These are phyloP conservation scores for Sordariomycetes sp. DNA, from an alignment of 2,329 filamentous ascomycete species.

Conservation along the genomic window DNA sequence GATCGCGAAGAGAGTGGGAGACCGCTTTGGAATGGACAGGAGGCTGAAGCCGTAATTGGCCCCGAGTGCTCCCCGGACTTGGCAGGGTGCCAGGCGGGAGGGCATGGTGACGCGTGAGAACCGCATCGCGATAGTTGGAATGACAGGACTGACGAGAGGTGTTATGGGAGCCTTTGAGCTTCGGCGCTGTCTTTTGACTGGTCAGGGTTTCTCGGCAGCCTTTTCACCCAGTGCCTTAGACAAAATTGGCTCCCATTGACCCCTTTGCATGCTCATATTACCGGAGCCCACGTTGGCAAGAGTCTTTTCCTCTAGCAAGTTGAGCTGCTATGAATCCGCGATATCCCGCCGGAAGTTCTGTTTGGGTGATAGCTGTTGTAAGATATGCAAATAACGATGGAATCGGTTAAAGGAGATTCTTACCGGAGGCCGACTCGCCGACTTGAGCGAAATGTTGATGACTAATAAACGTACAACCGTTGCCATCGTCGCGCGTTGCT, in stretches of 20 bases:
- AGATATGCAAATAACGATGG: neutral
- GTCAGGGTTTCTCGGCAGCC: neutral
- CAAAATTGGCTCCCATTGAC: neutral
- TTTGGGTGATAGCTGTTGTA: neutral
- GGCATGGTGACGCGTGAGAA: neutral
- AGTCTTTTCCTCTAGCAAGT: neutral
- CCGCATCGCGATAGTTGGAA: neutral
- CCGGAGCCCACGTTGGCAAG: neutral
- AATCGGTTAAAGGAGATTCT: neutral
- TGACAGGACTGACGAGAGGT: neutral
- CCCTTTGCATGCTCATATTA: neutral
- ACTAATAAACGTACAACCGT: neutral
- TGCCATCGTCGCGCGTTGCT: neutral
- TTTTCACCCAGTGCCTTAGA: neutral
- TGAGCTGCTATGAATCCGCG: neutral
- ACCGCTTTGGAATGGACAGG: neutral
- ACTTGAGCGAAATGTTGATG: no score
- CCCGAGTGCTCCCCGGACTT: neutral
- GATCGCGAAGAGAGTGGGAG: neutral
- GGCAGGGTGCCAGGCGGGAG: neutral
- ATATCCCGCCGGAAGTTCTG: neutral
- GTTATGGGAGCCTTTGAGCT: neutral
- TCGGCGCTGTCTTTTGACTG: neutral
- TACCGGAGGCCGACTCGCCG: neutral
- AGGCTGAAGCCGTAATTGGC: neutral